A percentile compares a stretch with the other conserved stretches of the same genome.
phyloP scores from a whole-genome alignment of 148 eudicot genomes.

The Oxyria digyna region DNA sequence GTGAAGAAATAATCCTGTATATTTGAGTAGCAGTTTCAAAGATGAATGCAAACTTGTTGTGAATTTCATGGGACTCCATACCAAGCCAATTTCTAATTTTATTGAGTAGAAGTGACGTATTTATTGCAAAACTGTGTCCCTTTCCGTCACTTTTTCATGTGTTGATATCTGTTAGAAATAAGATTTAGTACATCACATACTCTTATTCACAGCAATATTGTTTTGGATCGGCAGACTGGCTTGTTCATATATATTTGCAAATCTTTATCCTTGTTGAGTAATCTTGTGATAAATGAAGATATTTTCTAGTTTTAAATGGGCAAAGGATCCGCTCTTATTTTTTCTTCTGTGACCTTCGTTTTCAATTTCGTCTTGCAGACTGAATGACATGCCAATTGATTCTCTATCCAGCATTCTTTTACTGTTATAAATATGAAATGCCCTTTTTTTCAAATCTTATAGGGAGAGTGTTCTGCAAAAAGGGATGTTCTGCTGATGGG shows the following conservation, averaged over 20 bases:
- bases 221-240: neutral
- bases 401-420: neutral
- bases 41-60: neutral
- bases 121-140: neutral
- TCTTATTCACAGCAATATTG: neutral
- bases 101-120: neutral
- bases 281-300: neutral
- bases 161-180: neutral
- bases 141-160: neutral
- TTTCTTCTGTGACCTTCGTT: neutral
- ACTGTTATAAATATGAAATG: neutral
- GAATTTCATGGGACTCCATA: neutral
- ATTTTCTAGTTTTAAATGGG: neutral
- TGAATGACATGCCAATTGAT: neutral
- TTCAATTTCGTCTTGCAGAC: neutral
- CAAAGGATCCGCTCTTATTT: neutral
- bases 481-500: constrained; percentile 85
- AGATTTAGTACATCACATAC: neutral
- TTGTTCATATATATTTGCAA: neutral
- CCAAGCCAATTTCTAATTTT: neutral
- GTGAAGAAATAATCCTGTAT: neutral
- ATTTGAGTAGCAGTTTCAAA: neutral
- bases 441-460: constrained; percentile 9
- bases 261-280: neutral
- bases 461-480: constrained; percentile 99